phyloP scores from a whole-genome alignment of 2,329 filamentous ascomycete genomes.

The Xylaria hypoxylon region DNA sequence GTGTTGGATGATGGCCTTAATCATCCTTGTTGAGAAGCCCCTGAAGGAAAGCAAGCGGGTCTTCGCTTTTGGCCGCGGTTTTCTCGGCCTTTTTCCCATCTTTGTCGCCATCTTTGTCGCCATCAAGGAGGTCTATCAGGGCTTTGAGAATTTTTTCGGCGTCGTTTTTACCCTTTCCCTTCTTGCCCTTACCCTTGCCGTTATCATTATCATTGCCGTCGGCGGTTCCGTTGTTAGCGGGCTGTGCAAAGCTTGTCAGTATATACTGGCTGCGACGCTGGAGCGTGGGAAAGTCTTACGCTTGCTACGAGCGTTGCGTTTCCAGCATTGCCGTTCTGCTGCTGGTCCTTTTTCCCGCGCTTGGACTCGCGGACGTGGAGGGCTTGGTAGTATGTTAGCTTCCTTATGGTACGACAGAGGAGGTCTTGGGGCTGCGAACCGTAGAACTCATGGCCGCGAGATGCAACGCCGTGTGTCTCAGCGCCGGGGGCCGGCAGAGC shows the following conservation, averaged over 20 bases:
- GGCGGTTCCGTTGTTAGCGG: slow-evolving; percentile 39
- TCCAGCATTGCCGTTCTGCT: slow-evolving; percentile 21
- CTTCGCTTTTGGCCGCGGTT: neutral
- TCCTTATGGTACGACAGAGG: neutral
- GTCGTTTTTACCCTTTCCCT: slow-evolving; percentile 12
- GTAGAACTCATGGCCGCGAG: slow-evolving; percentile 34
- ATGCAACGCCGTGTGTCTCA: slow-evolving; percentile 18
- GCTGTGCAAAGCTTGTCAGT: slow-evolving; percentile 11
- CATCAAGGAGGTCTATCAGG: slow-evolving; percentile 32
- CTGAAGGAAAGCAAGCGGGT: slow-evolving; percentile 21
- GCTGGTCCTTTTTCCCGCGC: slow-evolving; percentile 20
- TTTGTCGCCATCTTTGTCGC: slow-evolving; percentile 1
- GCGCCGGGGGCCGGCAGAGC: slow-evolving; percentile 44
- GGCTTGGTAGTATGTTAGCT: slow-evolving; percentile 36
- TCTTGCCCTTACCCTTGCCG: neutral
- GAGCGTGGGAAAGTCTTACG: slow-evolving; percentile 6
- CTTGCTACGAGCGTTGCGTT: slow-evolving; percentile 22
- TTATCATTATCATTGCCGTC: slow-evolving; percentile 9
- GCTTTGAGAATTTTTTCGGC: slow-evolving; percentile 22
- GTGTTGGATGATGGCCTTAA: neutral
- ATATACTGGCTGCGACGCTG: neutral
- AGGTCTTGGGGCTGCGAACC: slow-evolving; percentile 14
- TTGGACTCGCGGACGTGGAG: slow-evolving; percentile 41
- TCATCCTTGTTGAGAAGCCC: slow-evolving; percentile 22
- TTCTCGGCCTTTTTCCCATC: slow-evolving; percentile 5